phyloP scores from a whole-genome alignment of 169 alveolate genomes.

The Cardiosporidium cionae region DNA sequence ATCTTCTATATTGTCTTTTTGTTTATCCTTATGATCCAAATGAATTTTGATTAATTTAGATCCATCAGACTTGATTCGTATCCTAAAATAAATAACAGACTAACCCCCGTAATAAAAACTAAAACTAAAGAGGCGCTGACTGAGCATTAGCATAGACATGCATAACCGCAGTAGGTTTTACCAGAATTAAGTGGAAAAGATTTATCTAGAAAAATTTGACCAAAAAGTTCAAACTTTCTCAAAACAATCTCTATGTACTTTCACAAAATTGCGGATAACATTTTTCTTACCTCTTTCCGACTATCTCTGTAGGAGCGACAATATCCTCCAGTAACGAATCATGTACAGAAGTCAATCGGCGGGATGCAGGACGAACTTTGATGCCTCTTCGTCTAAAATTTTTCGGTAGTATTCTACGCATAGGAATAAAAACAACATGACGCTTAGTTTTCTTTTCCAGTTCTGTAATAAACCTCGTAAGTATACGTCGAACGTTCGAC shows the following conservation, averaged over 20 bases:
- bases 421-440: constrained; percentile 84
- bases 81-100: constrained; percentile 38
- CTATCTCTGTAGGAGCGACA: constrained; percentile 84
- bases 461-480: constrained; percentile 78
- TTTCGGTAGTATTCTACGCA: constrained; percentile 77
- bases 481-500: constrained; percentile 71
- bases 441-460: constrained; percentile 86
- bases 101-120: not conserved
- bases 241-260: too few species aligned
- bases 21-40: constrained; percentile 90
- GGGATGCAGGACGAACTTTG: constrained; percentile 85
- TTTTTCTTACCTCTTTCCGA: constrained; percentile 64
- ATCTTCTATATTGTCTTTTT: constrained; percentile 84
- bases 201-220: too few species aligned
- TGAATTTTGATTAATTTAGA: constrained; percentile 78
- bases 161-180: too few species aligned
- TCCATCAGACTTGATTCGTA: constrained; percentile 88
- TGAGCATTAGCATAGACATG: too few species aligned
- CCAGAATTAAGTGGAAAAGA: too few species aligned
- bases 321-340: constrained; percentile 90
- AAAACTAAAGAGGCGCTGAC: constrained; percentile 1
- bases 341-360: constrained; percentile 90
- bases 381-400: constrained; percentile 66
- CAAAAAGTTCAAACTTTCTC: too few species aligned
- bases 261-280: not conserved